Percentiles rank a stretch among this genome's conserved stretches.
These are phyloP conservation scores for Ophiocordyceps sinensis DNA, from an alignment of 2,329 filamentous ascomycete species.

Conservation along the genomic window DNA sequence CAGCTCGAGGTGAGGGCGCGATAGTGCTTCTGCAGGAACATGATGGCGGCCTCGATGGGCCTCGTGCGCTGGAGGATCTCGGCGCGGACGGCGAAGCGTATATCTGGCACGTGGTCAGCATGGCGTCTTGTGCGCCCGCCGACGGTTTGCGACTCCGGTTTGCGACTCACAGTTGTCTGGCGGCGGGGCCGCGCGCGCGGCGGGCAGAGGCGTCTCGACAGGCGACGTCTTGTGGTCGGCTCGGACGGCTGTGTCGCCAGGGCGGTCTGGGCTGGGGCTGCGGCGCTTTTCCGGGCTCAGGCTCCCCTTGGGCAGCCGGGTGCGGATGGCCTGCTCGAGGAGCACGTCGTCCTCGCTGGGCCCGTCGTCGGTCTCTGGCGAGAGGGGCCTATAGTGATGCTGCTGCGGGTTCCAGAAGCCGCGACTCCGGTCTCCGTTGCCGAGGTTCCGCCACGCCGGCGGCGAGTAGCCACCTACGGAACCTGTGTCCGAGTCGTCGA, in stretches of 20 bases:
- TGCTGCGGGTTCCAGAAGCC: slow-evolving; percentile 36
- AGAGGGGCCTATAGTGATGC: slow-evolving; percentile 1
- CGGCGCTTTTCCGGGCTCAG: slow-evolving; percentile 38
- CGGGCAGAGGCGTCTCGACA: slow-evolving; percentile 4
- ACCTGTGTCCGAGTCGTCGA: slow-evolving; percentile 29
- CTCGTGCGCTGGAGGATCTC: slow-evolving; percentile 81
- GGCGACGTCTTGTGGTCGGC: slow-evolving; percentile 16
- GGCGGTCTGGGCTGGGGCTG: slow-evolving; percentile 27
- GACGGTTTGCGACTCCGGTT: slow-evolving; percentile 8
- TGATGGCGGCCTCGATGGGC: slow-evolving; percentile 61
- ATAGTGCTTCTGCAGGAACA: slow-evolving; percentile 45
- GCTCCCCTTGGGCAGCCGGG: slow-evolving; percentile 39
- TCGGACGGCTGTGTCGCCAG: slow-evolving; percentile 24
- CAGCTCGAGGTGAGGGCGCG: slow-evolving; percentile 53
- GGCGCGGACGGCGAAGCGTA: slow-evolving; percentile 74
- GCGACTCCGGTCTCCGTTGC: slow-evolving; percentile 42
- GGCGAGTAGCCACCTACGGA: slow-evolving; percentile 45
- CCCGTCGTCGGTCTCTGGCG: slow-evolving; percentile 14
- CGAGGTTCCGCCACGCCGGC: slow-evolving; percentile 45
- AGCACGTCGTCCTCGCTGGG: slow-evolving; percentile 22
- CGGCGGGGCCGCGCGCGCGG: slow-evolving; percentile 10
- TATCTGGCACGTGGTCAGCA: slow-evolving; percentile 38
- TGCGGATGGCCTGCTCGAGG: slow-evolving; percentile 37
- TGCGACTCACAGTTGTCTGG: slow-evolving; percentile 34
- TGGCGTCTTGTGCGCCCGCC: neutral